These are phyloP conservation scores for Coemansia sp. DNA, from an alignment of 192 early-diverging fungal species.

Conservation along the genomic window DNA sequence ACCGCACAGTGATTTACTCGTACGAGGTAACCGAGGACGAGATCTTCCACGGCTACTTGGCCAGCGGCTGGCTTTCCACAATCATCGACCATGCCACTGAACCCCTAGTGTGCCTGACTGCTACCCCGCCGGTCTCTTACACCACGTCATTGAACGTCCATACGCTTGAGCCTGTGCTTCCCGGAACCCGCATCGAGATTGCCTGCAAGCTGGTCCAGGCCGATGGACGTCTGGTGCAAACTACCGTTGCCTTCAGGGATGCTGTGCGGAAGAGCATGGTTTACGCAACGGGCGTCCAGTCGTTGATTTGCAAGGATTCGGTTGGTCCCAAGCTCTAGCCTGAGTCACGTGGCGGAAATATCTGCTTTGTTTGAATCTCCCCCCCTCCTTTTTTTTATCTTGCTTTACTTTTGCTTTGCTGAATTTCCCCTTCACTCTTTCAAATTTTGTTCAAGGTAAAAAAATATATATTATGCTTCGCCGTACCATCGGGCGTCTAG, in stretches of 20 bases:
- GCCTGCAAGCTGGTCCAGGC: constrained; percentile 25
- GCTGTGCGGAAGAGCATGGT: constrained; percentile 9
- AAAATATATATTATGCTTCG: neutral
- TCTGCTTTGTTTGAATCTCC: too few relatives aligned
- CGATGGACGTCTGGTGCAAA: constrained; percentile 24
- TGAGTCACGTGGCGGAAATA: too few relatives aligned
- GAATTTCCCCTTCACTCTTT: too few relatives aligned
- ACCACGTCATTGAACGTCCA: constrained; percentile 27
- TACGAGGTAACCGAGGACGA: constrained; percentile 37
- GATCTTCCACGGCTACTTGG: constrained; percentile 23
- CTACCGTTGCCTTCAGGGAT: constrained; percentile 29
- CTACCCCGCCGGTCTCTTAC: neutral
- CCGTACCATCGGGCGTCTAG: neutral
- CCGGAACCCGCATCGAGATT: constrained; percentile 21
- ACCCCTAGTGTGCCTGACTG: constrained; percentile 10
- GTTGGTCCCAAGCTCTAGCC: neutral
- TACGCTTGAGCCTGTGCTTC: constrained; percentile 18
- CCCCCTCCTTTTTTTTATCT: too few relatives aligned
- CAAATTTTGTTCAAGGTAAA: too few relatives aligned
- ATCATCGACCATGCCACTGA: constrained; percentile 24
- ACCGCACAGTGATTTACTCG: constrained; percentile 19
- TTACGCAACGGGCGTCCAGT: constrained; percentile 23
- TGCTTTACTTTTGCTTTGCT: too few relatives aligned
- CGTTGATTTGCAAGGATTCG: constrained; percentile 17
- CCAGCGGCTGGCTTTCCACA: constrained; percentile 27